Base-by-base conservation (phyloP, 106 monocot species). In the Allium fistulosum region DNA sequence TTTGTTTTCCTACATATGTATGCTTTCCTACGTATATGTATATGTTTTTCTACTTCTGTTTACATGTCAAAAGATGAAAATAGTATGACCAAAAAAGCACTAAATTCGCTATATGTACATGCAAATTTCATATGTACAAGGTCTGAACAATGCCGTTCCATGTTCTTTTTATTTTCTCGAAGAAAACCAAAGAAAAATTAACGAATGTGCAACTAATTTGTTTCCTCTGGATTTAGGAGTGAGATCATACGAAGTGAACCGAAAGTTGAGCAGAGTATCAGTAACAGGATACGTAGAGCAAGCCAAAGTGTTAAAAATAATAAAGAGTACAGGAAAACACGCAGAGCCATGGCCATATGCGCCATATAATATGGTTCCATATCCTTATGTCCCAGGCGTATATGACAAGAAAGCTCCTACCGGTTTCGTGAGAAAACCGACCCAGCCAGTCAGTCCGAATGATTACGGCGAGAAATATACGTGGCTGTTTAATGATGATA, bases 301-400 rank as follows among this genome's bases (percentile, higher is more conserved):
- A 7, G 68, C 55, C 27, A 69, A 65, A 63, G 83, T 88, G 46
- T 47, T 84, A 59, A 62, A 63, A 17, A 68, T 56, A 64, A 71
- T 88, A 26, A 72, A 50, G 73, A 74, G 84, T 55, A 81, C 84
- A 2, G 84, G 84, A 11, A 88, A 81, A 73, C 49, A 17, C 13
- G 83, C 81, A 2, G 83, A 84, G 74, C 66, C 75, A 26, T 88
- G 88, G 88, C 88, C 88, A 1, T 88, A 87, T 58, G 76, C 81
- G 9, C 66, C 80, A 8, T 66, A 83, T 72, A 71, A 75, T 49
- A 11, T 83, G 65, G 80, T 83, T 9, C n/a, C 58, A 49, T 80
- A 83, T 65, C 87, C 87, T 16, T 87, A 84, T 56, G 81, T 57
- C 15, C 72, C 76, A 4, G 67, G 70, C 6, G 88, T 76, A 10